Evolutionary conservation across 768 basidiomycete genomes (phyloP), one percentile per base, ranked within the genome.

Genomic region (Austroboletus eburneus): DNA sequence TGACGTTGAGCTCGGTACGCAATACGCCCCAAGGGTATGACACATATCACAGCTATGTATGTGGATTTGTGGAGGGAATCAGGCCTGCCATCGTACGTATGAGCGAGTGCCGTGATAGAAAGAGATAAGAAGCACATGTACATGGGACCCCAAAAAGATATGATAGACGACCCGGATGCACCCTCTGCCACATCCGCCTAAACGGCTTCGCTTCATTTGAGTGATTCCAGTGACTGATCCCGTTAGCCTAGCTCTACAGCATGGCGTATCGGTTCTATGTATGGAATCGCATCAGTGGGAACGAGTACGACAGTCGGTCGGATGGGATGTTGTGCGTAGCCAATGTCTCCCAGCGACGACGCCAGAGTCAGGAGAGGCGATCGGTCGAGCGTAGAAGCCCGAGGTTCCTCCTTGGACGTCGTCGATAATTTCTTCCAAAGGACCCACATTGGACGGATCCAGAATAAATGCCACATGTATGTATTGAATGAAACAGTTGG

Each of bases 111-210:
- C 25, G 39, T 29, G 39, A 34, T 35, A 36, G 20, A 42, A 22
- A n/a, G n/a, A 39, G 55, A 58, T 54, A 61, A 57, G 44, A 27
- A 23, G 37, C 43, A 46, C 55, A 48, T 49, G 58, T 17, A 30
- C 32, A 39, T 32, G 22, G 47, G 55, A 57, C 55, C 57, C 58
- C 58, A 17, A 32, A 33, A 33, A 57, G n/a, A 32, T 16, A 30
- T 43, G 54, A n/a, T n/a, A n/a, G 38, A 50, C 43, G 38, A 33
- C 27, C 7, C 14, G 24, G 18, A n/a, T 27, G 33, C 42, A 10
- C 48, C 49, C 58, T 60, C 40, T 49, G 48, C 58, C 51, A 37
- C 55, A 39, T 42, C 43, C 17, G 43, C 40, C 32, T 33, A 16
- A 24, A 18, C 23, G 13, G 20, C 4, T 8, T 20, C 21, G 7